Percentiles rank a stretch among this genome's conserved stretches.
phyloP scores from a whole-genome alignment of 805 yeast genomes.

The Metahyphopichia silvanorum region DNA sequence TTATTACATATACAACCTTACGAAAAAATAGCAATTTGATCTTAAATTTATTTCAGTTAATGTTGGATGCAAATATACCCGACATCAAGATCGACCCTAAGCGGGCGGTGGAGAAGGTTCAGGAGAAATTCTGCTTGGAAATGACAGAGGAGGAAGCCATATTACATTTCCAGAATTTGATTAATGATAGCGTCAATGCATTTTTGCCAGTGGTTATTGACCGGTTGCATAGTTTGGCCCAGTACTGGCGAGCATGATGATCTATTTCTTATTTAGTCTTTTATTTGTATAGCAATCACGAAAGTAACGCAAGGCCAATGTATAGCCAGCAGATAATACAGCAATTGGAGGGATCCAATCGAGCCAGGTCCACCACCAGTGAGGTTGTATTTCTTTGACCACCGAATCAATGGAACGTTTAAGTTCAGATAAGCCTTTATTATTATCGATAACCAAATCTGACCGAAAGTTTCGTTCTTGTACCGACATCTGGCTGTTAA shows the following conservation, averaged over 20 bases:
- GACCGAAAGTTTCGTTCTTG: slow-evolving; percentile 55
- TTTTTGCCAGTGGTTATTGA: slow-evolving; percentile 93
- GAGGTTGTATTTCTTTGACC: slow-evolving; percentile 25
- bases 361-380: slow-evolving; percentile 11
- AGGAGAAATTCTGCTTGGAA: slow-evolving; percentile 90
- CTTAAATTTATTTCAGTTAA: slow-evolving; percentile 84
- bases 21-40: slow-evolving; percentile 88
- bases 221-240: slow-evolving; percentile 91
- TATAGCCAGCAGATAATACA: slow-evolving; percentile 17
- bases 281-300: slow-evolving; percentile 17
- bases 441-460: slow-evolving; percentile 68
- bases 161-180: slow-evolving; percentile 87
- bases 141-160: slow-evolving; percentile 96
- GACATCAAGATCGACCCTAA: slow-evolving; percentile 82
- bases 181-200: slow-evolving; percentile 92
- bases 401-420: slow-evolving; percentile 15
- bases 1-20: slow-evolving; percentile 87
- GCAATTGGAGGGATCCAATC: slow-evolving; percentile 28
- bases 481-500: slow-evolving; percentile 71
- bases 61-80: slow-evolving; percentile 92
- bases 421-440: slow-evolving; percentile 25
- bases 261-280: not conserved
- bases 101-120: slow-evolving; percentile 84
- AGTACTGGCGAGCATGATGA: slow-evolving; percentile 86
- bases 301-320: slow-evolving; percentile 13